Evolutionary conservation across 2,329 filamentous ascomycete genomes (phyloP).

Genomic region (Colletotrichum tamarilloi): DNA sequence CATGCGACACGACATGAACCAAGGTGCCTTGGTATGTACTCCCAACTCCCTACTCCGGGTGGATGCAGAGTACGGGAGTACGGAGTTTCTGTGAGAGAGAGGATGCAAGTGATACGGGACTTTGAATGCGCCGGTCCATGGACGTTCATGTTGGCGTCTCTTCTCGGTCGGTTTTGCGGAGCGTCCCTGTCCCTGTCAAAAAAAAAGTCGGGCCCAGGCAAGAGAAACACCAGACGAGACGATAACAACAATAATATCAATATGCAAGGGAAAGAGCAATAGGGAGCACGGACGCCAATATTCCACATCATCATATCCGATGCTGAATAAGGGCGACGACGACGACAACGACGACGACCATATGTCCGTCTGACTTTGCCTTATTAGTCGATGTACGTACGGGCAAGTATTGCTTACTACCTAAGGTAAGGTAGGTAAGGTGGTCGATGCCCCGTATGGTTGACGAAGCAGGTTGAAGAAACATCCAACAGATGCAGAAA

Average conservation of each 20-base stretch:
- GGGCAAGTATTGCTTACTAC: too few relatives aligned
- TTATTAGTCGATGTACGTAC: too few relatives aligned
- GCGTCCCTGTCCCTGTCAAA: neutral
- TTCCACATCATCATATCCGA: neutral
- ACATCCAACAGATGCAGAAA: too few relatives aligned
- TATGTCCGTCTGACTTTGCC: neutral
- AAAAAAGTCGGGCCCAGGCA: neutral
- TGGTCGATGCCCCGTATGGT: too few relatives aligned
- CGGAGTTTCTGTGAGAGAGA: neutral
- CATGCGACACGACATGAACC: neutral
- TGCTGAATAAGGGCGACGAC: neutral
- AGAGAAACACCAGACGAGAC: slow-evolving; percentile 31
- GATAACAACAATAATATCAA: slow-evolving; percentile 11
- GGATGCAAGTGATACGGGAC: neutral
- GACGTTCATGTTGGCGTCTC: neutral
- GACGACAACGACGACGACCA: neutral
- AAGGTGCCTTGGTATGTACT: neutral
- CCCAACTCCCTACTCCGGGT: too few relatives aligned
- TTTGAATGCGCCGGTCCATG: too few relatives aligned
- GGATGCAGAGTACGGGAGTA: neutral
- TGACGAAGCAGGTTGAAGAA: too few relatives aligned
- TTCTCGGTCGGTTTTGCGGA: neutral
- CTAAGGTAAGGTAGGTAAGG: too few relatives aligned
- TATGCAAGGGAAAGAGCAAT: slow-evolving; percentile 2
- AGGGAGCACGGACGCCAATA: slow-evolving; percentile 18